Conservation (phyloP, 2,329 filamentous ascomycete species). For the Sclerotinia spermophila region DNA sequence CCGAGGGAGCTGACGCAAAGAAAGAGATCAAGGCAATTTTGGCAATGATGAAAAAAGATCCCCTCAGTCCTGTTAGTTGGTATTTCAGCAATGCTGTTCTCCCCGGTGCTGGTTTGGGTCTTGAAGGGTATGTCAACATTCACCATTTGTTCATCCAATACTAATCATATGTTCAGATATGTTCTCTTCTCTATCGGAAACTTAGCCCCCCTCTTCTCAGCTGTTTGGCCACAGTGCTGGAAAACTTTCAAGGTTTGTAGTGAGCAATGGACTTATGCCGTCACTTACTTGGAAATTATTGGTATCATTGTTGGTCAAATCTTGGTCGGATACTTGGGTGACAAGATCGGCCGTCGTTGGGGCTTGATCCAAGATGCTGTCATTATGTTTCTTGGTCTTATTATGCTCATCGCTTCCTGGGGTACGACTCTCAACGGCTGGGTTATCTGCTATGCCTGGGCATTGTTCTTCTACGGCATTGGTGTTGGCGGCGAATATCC, state of each 20-base stretch:
- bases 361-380: slow-evolving; percentile 91
- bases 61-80: slow-evolving; percentile 75
- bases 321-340: slow-evolving; percentile 74
- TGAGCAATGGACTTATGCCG: slow-evolving; percentile 74
- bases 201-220: slow-evolving; percentile 74
- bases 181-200: slow-evolving; percentile 97
- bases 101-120: slow-evolving; percentile 83
- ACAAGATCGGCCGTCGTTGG: slow-evolving; percentile 84
- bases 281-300: slow-evolving; percentile 88
- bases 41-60: slow-evolving; percentile 80
- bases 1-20: slow-evolving; percentile 67
- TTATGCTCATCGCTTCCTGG: slow-evolving; percentile 92
- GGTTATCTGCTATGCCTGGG: slow-evolving; percentile 96
- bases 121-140: slow-evolving; percentile 62
- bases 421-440: slow-evolving; percentile 82
- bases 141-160: not conserved
- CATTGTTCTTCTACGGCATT: slow-evolving; percentile 84
- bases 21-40: slow-evolving; percentile 66
- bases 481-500: slow-evolving; percentile 86
- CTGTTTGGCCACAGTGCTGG: slow-evolving; percentile 80
- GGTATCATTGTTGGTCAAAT: slow-evolving; percentile 96
- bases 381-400: slow-evolving; percentile 89
- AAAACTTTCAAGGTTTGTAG: slow-evolving; percentile 60
- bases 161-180: slow-evolving; percentile 54
- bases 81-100: slow-evolving; percentile 91